Evolutionary conservation across 192 early-diverging fungal species (phyloP).

Genomic region (Coemansia sp.): DNA sequence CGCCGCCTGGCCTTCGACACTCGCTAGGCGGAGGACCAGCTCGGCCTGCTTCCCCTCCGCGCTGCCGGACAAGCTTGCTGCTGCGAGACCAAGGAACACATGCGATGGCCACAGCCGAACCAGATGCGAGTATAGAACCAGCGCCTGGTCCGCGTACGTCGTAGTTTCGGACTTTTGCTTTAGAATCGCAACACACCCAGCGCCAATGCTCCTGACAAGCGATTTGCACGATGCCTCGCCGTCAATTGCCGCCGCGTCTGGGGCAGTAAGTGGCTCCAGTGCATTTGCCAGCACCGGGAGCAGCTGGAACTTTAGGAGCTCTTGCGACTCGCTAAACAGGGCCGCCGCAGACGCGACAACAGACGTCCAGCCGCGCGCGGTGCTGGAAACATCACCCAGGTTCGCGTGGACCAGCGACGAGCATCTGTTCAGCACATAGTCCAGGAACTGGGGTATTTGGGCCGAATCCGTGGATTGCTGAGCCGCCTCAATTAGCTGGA

Average conservation of each 20-base stretch:
- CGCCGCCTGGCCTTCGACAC: constrained; percentile 32
- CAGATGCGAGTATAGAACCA: constrained; percentile 36
- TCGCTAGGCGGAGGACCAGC: constrained; percentile 27
- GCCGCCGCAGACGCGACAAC: neutral
- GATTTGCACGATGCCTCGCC: neutral
- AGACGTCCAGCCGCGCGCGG: constrained; percentile 11
- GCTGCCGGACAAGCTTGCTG: no score
- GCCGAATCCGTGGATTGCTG: neutral
- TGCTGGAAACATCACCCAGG: no score
- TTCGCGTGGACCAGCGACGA: constrained; percentile 12
- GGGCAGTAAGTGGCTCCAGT: constrained; percentile 22
- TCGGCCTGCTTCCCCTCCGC: constrained; percentile 6
- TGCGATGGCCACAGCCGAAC: constrained; percentile 29
- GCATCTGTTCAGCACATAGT: constrained; percentile 21
- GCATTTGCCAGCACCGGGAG: constrained; percentile 24
- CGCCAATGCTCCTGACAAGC: constrained; percentile 7
- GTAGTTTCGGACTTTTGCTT: constrained; percentile 25
- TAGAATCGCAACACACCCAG: constrained; percentile 24
- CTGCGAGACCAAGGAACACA: constrained; percentile 5
- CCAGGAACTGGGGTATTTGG: constrained; percentile 8
- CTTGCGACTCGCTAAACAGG: constrained; percentile 1
- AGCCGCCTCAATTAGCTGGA: neutral
- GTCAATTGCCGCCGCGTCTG: constrained; percentile 1
- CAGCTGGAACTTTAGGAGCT: constrained; percentile 18
- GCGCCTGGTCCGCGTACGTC: constrained; percentile 23